A percentile compares a stretch with the other conserved stretches of the same genome.
These are phyloP conservation scores for Periconia macrospinosa DNA, from an alignment of 2,329 filamentous ascomycete species.

Conservation along the genomic window DNA sequence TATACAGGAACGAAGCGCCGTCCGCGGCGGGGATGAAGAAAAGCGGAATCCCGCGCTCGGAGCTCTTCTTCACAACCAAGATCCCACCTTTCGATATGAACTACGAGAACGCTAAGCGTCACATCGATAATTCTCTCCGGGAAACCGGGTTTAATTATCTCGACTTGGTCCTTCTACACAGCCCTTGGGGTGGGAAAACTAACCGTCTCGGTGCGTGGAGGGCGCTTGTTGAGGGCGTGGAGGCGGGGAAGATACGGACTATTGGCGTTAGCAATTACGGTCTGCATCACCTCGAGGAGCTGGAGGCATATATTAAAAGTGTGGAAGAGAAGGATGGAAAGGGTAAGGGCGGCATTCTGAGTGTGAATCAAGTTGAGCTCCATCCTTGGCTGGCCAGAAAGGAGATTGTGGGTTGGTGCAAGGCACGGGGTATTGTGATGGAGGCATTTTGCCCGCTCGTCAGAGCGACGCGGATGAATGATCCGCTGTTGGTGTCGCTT, in stretches of 20 bases:
- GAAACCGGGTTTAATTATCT: constrained; percentile 67
- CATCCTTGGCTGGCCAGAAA: constrained; percentile 84
- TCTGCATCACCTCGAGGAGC: constrained; percentile 57
- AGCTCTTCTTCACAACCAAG: constrained; percentile 74
- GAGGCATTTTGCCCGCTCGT: constrained; percentile 54
- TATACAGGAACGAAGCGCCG: constrained; percentile 70
- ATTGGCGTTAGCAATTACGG: constrained; percentile 61
- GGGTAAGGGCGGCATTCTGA: constrained; percentile 71
- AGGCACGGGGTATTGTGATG: constrained; percentile 52
- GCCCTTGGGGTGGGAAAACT: constrained; percentile 56
- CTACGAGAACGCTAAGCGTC: constrained; percentile 63
- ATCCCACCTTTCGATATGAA: constrained; percentile 62
- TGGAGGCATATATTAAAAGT: constrained; percentile 59
- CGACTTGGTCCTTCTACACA: constrained; percentile 63
- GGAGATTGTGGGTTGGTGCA: constrained; percentile 79
- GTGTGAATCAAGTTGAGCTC: constrained; percentile 80
- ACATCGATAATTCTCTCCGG: constrained; percentile 54
- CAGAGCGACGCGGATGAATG: constrained; percentile 52
- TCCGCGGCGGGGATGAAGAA: constrained; percentile 65
- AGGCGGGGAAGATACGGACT: constrained; percentile 54
- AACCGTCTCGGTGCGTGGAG: constrained; percentile 56
- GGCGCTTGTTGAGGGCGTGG: constrained; percentile 57
- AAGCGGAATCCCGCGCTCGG: constrained; percentile 58
- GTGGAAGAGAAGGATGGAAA: constrained; percentile 65
- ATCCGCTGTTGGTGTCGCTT: constrained; percentile 55